Evolutionary conservation across 1,284 basidiomycete species (phyloP).

Genomic region (Austroboletus niveus): DNA sequence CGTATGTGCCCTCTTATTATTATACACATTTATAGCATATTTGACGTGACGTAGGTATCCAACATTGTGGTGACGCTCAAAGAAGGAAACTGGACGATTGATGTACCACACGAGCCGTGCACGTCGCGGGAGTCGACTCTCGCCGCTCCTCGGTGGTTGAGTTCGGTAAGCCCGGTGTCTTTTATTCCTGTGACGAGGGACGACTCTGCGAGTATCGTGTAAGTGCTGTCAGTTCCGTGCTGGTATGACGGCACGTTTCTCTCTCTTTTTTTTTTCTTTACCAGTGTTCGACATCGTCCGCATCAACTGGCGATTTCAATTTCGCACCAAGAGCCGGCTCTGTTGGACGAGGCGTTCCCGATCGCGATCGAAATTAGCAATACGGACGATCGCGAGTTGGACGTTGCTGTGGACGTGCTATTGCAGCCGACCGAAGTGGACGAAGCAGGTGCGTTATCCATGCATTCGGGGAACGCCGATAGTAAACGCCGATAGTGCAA

Average conservation of each 20-base stretch:
- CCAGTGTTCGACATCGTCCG: conserved; percentile 62
- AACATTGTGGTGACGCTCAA: conserved; percentile 51
- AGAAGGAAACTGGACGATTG: conserved; percentile 62
- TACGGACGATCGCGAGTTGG: conserved; percentile 62
- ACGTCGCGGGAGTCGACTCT: conserved; percentile 33
- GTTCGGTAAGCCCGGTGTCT: conserved; percentile 45
- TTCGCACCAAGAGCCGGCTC: conserved; percentile 63
- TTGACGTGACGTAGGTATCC: conserved; percentile 41
- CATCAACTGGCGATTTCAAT: conserved; percentile 58
- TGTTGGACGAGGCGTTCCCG: conserved; percentile 74
- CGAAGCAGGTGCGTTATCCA: conserved; percentile 55
- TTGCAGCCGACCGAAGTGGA: conserved; percentile 79
- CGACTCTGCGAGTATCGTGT: conserved; percentile 52
- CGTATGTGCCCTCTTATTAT: conserved; percentile 33
- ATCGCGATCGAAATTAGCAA: conserved; percentile 69
- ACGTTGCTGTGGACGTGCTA: conserved; percentile 69
- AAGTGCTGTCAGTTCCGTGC: conserved; percentile 22
- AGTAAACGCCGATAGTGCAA: conserved; percentile 47
- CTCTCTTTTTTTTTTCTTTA: background rate
- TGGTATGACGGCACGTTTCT: background rate
- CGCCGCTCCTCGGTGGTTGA: conserved; percentile 51
- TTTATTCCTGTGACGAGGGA: conserved; percentile 54
- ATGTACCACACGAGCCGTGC: conserved; percentile 52
- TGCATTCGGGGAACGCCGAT: background rate
- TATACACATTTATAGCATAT: no score